Conservation (phyloP, 2,329 filamentous ascomycete species). For the Botrytis paeoniae region DNA sequence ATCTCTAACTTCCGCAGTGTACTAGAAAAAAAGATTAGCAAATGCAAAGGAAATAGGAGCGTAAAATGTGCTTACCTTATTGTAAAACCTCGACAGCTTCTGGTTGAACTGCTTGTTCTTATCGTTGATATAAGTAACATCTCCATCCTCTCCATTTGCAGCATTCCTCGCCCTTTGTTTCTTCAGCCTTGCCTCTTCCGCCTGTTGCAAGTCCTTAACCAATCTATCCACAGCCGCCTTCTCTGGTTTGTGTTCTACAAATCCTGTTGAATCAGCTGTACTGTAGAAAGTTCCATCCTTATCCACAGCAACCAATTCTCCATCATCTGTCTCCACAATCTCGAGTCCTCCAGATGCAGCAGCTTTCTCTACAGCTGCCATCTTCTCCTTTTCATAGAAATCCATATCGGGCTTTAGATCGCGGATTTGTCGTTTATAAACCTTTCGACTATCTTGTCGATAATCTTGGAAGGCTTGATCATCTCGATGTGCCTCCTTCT, state of each 20-base stretch:
- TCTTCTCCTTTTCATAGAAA: slow-evolving; percentile 83
- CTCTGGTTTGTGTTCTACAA: slow-evolving; percentile 81
- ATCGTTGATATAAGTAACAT: slow-evolving; percentile 99
- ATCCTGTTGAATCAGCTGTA: slow-evolving; percentile 76
- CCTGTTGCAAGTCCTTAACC: slow-evolving; percentile 81
- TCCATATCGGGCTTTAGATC: slow-evolving; percentile 75
- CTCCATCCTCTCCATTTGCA: slow-evolving; percentile 77
- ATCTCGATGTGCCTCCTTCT: slow-evolving; percentile 77
- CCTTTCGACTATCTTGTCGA: slow-evolving; percentile 79
- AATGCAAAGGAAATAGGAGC: not conserved
- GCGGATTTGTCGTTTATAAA: slow-evolving; percentile 87
- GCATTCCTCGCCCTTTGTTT: slow-evolving; percentile 78
- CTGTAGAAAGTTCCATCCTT: slow-evolving; percentile 88
- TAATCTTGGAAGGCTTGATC: slow-evolving; percentile 91
- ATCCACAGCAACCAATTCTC: slow-evolving; percentile 91
- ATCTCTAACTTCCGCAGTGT: slow-evolving; percentile 93
- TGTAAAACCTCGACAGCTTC: slow-evolving; percentile 93
- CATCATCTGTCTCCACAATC: slow-evolving; percentile 92
- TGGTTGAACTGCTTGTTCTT: slow-evolving; percentile 99
- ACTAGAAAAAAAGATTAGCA: slow-evolving; percentile 46
- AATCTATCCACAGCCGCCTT: slow-evolving; percentile 84
- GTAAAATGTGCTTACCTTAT: slow-evolving; percentile 58
- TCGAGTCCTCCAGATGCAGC: slow-evolving; percentile 82
- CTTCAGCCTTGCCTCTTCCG: slow-evolving; percentile 82
- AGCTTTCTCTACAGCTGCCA: slow-evolving; percentile 78